Base-by-base conservation (phyloP, 1,284 basidiomycete species). In the Trichosporon sp. region DNA sequence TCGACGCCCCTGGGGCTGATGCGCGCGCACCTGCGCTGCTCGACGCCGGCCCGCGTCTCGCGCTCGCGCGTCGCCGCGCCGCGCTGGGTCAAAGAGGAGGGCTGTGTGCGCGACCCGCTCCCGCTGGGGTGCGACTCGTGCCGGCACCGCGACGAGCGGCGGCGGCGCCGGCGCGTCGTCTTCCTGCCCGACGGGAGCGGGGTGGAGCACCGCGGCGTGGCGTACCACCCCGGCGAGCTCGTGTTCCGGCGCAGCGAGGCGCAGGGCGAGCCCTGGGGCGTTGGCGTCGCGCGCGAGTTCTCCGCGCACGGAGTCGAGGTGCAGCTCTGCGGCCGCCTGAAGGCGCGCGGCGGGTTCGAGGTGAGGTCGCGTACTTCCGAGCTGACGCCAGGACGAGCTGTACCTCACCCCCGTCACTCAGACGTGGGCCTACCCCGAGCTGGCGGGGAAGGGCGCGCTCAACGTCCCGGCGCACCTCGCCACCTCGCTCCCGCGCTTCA, bases 171-270 rank as follows among this genome's bases (percentile, higher is more conserved):
- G 13, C 23, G 25, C 34, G n/a, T 66, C 34, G 4, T 58, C 8
- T n/a, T 15, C 15, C 11, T 11, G n/a, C n/a, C n/a, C n/a, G n/a
- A n/a, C 31, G 13, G n/a, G 8, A 4, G 9, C 34, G 35, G 25
- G 1, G 51, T 67, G n/a, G n/a, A 38, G 31, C 27, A 67, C 11
- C 32, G 64, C 21, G 70, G 67, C 2, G 42, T 64, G 13, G 12
- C 4, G 3, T 72, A 68, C 31, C 77, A 78, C 34, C 2, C 34
- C 2, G 34, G 67, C 56, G 75, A 79, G 62, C 67, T 72, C 21
- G 71, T 75, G 23, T 72, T 73, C 27, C 25, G 77, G 21, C 74
- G 73, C 29, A 8, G 27, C 0, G 23, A 25, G 15, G n/a, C 63
- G 12, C 35, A 68, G 6, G 74, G 74, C 1, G 23, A 63, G 12